A percentile compares a stretch with the other conserved stretches of the same genome.
phyloP scores from a whole-genome alignment of 257 asterid species.

The Ligustrum vulgare region DNA sequence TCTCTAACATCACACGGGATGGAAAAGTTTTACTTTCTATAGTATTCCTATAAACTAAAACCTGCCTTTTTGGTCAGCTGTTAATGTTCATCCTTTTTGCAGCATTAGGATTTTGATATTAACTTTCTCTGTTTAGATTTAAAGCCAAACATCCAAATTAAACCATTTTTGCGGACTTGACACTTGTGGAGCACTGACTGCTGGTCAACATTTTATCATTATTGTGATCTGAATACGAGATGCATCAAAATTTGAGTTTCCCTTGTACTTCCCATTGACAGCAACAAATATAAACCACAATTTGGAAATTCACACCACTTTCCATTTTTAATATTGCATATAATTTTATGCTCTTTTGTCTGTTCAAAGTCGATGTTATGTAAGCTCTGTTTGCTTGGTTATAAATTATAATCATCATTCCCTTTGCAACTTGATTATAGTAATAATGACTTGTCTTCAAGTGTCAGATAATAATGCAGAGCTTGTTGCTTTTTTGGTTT shows the following conservation, averaged over 20 bases:
- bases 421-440: not conserved
- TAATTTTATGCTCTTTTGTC: not conserved
- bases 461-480: conserved; percentile 6
- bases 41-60: too few species aligned
- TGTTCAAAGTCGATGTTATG: not conserved
- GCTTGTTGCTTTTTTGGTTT: conserved; percentile 19
- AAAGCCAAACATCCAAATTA: not conserved
- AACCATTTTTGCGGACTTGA: not conserved
- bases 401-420: not conserved
- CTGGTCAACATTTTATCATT: not conserved
- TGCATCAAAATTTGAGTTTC: not conserved
- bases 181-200: not conserved
- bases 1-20: too few species aligned
- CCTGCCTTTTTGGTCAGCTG: too few species aligned
- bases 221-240: not conserved
- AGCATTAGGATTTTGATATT: not conserved
- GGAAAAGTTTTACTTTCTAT: too few species aligned
- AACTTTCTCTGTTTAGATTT: not conserved
- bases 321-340: not conserved
- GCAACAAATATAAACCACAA: not conserved
- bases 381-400: not conserved
- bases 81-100: not conserved
- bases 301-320: not conserved
- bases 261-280: not conserved
- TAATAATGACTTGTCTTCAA: not conserved